Conservation (phyloP, 1,139 yeast species). For the Kurtzmaniella quercitrusa region DNA sequence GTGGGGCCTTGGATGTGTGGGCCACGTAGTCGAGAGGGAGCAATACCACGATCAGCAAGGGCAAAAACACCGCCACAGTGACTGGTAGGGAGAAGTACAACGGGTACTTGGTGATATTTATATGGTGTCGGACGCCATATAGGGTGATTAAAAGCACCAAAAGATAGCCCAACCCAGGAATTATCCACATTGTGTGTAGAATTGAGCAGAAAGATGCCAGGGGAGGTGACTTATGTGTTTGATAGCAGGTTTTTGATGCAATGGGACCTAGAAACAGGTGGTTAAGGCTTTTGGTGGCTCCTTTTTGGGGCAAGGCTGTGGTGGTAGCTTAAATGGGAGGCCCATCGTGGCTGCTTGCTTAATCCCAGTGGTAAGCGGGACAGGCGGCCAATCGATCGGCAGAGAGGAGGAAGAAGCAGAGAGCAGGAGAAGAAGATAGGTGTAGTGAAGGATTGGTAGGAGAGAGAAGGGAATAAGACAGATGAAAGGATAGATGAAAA, state of each 20-base stretch:
- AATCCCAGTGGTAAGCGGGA: too few relatives aligned
- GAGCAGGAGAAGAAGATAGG: too few relatives aligned
- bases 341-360: too few relatives aligned
- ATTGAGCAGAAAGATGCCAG: too few relatives aligned
- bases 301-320: background rate
- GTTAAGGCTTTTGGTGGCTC: background rate
- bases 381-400: too few relatives aligned
- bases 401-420: too few relatives aligned
- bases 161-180: slow-evolving; percentile 24
- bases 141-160: slow-evolving; percentile 27
- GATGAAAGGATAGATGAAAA: too few relatives aligned
- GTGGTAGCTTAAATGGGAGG: background rate
- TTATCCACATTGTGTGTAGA: too few relatives aligned
- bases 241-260: background rate
- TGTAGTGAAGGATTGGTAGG: too few relatives aligned
- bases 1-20: slow-evolving; percentile 14
- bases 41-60: slow-evolving; percentile 36
- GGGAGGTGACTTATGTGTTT: too few relatives aligned
- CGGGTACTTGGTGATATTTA: slow-evolving; percentile 35
- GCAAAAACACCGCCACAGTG: slow-evolving; percentile 39
- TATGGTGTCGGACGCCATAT: slow-evolving; percentile 33
- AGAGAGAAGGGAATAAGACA: too few relatives aligned
- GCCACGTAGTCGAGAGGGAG: slow-evolving; percentile 41
- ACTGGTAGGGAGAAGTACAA: slow-evolving; percentile 29
- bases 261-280: background rate